Conservation (phyloP, 805 yeast species). For the Tetrapisispora iriomotensis region DNA sequence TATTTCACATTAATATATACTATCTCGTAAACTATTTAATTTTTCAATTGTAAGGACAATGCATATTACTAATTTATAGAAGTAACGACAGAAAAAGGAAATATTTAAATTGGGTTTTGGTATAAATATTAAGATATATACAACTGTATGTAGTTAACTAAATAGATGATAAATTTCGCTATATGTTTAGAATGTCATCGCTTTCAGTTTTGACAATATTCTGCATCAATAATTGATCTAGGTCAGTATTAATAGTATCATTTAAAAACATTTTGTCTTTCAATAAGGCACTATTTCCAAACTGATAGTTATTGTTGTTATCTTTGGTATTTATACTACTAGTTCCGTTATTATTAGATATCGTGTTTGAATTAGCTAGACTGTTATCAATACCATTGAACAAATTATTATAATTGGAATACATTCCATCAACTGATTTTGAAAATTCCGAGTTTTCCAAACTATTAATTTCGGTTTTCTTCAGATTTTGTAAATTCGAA, state of each 20-base stretch:
- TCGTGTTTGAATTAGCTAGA: neutral
- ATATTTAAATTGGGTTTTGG: no score
- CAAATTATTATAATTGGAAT: neutral
- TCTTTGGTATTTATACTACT: neutral
- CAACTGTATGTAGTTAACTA: no score
- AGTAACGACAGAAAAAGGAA: no score
- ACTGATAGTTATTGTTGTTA: neutral
- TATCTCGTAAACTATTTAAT: no score
- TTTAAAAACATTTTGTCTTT: neutral
- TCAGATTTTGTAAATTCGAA: neutral
- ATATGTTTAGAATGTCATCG: conserved; percentile 1
- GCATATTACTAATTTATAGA: no score
- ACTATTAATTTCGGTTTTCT: neutral
- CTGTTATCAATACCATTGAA: neutral
- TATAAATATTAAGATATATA: no score
- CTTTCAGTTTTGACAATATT: neutral
- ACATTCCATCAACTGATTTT: neutral
- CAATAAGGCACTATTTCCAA: neutral
- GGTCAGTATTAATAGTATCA: conserved; percentile 1
- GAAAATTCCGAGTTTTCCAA: neutral
- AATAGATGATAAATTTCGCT: neutral
- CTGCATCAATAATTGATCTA: conserved; percentile 2
- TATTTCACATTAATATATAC: conserved; percentile 68
- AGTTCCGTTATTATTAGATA: neutral
- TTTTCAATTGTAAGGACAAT: no score